Percentiles rank a stretch among this genome's conserved stretches.
Conservation (phyloP, 176 grass and related monocot species). For the Oryza brachyantha region DNA sequence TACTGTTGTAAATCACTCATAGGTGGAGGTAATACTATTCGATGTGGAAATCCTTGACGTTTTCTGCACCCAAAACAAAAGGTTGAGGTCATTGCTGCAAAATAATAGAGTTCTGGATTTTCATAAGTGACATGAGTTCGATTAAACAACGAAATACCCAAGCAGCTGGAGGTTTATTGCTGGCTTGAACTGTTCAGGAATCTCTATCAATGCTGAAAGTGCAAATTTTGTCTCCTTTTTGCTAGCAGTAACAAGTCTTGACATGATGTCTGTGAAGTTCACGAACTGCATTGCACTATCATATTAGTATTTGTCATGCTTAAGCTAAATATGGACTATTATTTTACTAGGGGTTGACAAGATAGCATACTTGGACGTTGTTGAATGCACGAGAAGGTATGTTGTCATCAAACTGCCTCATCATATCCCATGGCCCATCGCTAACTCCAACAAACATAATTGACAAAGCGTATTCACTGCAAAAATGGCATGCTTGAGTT, state of each 20-base stretch:
- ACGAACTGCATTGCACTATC: slow-evolving; percentile 58
- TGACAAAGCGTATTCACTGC: slow-evolving; percentile 70
- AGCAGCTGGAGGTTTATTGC: slow-evolving; percentile 64
- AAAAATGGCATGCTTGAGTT: background rate
- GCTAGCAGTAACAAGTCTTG: slow-evolving; percentile 46
- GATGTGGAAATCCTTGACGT: slow-evolving; percentile 47
- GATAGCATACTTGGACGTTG: slow-evolving; percentile 67
- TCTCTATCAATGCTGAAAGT: slow-evolving; percentile 73
- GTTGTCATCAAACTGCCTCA: slow-evolving; percentile 78
- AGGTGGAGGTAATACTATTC: slow-evolving; percentile 57
- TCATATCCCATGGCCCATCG: slow-evolving; percentile 85
- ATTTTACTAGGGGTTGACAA: background rate
- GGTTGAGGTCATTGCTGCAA: background rate
- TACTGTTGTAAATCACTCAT: slow-evolving; percentile 28
- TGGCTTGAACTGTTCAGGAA: slow-evolving; percentile 65
- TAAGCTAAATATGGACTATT: background rate
- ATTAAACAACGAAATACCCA: slow-evolving; percentile 38
- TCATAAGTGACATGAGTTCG: background rate
- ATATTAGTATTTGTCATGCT: slow-evolving; percentile 13
- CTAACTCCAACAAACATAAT: slow-evolving; percentile 86
- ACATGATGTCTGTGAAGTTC: slow-evolving; percentile 87
- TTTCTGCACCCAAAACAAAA: slow-evolving; percentile 41
- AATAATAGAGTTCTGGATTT: background rate
- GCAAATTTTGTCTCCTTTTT: slow-evolving; percentile 78
- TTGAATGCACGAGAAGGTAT: slow-evolving; percentile 70